Percentiles rank a stretch among this genome's conserved stretches.
Conservation (phyloP, 257 asterid genomes). For the Agastache rugosa region DNA sequence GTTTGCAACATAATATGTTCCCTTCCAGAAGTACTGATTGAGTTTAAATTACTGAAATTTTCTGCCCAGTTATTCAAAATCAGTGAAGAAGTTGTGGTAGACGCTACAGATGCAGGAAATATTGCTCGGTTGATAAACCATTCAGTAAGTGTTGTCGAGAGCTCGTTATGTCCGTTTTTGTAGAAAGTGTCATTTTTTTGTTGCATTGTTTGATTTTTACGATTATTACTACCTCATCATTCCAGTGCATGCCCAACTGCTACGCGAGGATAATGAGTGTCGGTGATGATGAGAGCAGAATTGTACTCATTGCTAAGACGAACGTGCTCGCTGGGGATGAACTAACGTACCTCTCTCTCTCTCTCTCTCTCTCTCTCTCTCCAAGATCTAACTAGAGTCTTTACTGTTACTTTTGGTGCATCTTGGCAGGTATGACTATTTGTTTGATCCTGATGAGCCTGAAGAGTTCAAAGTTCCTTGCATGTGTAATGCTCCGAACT, state of each 20-base stretch:
- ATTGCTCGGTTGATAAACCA: constrained; percentile 96
- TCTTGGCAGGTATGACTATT: constrained; percentile 84
- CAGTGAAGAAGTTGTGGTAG: constrained; percentile 97
- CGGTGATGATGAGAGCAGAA: constrained; percentile 93
- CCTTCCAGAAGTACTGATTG: background rate
- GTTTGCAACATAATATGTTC: background rate
- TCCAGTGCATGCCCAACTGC: constrained; percentile 98
- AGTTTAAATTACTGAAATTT: constrained; percentile 25
- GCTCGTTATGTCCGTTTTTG: background rate
- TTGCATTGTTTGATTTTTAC: background rate
- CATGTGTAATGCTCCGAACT: constrained; percentile 81
- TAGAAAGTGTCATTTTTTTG: background rate
- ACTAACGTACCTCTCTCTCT: constrained; percentile 63
- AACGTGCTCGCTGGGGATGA: constrained; percentile 92
- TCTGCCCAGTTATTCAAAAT: constrained; percentile 85
- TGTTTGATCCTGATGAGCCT: constrained; percentile 90
- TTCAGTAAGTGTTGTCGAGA: constrained; percentile 58
- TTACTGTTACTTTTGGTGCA: constrained; percentile 29
- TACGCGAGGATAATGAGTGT: constrained; percentile 99
- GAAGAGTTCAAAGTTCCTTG: constrained; percentile 94
- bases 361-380: constrained; percentile 31
- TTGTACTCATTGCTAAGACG: constrained; percentile 94
- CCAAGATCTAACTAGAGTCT: background rate
- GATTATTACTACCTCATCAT: background rate
- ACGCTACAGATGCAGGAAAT: constrained; percentile 97